phyloP scores from a whole-genome alignment of 768 basidiomycete species.

The Tulasnella sp. region DNA sequence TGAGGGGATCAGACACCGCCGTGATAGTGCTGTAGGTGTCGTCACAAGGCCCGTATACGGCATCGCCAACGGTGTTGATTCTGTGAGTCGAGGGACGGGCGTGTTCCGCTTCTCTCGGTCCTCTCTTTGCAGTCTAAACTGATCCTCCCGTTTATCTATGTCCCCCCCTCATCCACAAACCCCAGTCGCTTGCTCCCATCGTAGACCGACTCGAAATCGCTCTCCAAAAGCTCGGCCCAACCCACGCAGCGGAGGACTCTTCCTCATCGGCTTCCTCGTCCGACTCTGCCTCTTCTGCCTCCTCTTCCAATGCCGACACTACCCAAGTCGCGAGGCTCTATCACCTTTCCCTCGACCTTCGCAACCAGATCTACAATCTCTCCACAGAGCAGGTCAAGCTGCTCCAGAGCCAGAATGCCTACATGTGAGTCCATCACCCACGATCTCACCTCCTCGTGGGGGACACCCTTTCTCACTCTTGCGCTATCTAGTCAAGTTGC shows the following conservation, averaged over 20 bases:
- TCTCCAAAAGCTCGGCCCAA: conserved; percentile 29
- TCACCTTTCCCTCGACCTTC: conserved; percentile 49
- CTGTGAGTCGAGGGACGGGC: conserved; percentile 32
- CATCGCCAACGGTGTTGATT: conserved; percentile 57
- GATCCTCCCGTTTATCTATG: conserved; percentile 23
- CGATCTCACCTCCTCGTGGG: background rate
- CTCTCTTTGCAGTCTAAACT: background rate
- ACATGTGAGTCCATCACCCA: conserved; percentile 42
- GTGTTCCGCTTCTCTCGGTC: background rate
- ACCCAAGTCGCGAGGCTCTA: conserved; percentile 70
- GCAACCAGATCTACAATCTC: conserved; percentile 49
- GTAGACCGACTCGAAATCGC: conserved; percentile 58
- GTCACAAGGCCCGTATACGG: conserved; percentile 44
- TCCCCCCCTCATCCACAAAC: background rate
- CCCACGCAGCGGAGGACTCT: conserved; percentile 3
- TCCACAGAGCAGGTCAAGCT: conserved; percentile 62
- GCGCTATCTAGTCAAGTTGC: conserved; percentile 45
- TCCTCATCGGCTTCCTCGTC: conserved; percentile 1
- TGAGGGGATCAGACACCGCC: conserved; percentile 43
- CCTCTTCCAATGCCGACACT: conserved; percentile 41
- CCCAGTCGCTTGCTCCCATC: conserved; percentile 48
- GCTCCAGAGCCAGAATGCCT: conserved; percentile 48
- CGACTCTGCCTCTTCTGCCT: conserved; percentile 27
- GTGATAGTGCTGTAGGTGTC: conserved; percentile 41
- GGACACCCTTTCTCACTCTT: background rate